phyloP scores from a whole-genome alignment of 1,139 yeast genomes.

The Saccharomycopsis hybrid region DNA sequence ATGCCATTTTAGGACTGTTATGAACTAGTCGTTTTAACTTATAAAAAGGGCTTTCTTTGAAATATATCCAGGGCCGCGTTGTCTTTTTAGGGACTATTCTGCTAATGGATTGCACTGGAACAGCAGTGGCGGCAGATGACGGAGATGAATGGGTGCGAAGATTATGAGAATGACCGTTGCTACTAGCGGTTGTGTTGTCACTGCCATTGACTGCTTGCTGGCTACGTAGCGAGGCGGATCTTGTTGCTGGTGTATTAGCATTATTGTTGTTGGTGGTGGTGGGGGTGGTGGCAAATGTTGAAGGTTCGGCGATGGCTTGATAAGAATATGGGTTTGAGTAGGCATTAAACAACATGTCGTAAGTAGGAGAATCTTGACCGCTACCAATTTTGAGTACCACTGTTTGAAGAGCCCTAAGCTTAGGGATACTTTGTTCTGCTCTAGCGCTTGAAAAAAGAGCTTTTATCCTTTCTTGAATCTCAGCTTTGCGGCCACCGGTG shows the following conservation, averaged over 20 bases:
- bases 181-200: too few species aligned
- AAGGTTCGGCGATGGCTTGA: conserved; percentile 18
- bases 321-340: neutral
- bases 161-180: too few species aligned
- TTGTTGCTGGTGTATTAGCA: too few species aligned
- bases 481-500: conserved; percentile 45
- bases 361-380: conserved; percentile 36
- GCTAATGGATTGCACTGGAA: conserved; percentile 2
- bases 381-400: conserved; percentile 29
- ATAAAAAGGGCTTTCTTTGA: conserved; percentile 49
- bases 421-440: conserved; percentile 34
- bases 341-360: conserved; percentile 21
- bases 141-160: neutral
- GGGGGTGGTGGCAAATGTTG: neutral
- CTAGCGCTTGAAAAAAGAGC: conserved; percentile 35
- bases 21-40: conserved; percentile 38
- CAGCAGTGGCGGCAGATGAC: conserved; percentile 22
- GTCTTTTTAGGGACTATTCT: conserved; percentile 1
- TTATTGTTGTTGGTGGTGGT: neutral
- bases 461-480: conserved; percentile 41
- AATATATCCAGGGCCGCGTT: conserved; percentile 36
- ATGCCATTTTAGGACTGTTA: conserved; percentile 39
- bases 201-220: too few species aligned
- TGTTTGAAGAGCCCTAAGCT: conserved; percentile 38
- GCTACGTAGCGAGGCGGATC: too few species aligned